A percentile compares a stretch with the other conserved stretches of the same genome.
Evolutionary conservation across 768 basidiomycete genomes (phyloP).

Genomic region (Coprinopsis cinerea): DNA sequence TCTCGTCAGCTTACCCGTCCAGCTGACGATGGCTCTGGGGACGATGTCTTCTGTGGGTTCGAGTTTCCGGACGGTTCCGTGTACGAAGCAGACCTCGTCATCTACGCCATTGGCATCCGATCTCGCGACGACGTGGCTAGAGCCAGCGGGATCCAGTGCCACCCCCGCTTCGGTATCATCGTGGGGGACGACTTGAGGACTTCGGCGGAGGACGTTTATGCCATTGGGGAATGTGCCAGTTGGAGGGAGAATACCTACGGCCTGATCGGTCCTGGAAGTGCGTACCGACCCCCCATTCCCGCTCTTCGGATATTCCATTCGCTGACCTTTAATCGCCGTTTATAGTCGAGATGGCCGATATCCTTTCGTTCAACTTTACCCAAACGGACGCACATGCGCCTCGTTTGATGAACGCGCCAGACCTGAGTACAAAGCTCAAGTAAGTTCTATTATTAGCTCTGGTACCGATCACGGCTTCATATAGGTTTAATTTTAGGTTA

Average conservation of each 20-base stretch:
- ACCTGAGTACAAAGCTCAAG: conserved; percentile 67
- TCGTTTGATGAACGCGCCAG: conserved; percentile 48
- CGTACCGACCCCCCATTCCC: conserved; percentile 6
- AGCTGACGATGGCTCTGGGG: conserved; percentile 18
- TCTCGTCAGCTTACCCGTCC: conserved; percentile 20
- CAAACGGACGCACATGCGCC: conserved; percentile 34
- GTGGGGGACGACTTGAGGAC: conserved; percentile 56
- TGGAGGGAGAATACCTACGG: conserved; percentile 69
- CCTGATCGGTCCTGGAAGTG: conserved; percentile 65
- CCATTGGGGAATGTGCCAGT: conserved; percentile 72
- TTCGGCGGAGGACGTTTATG: conserved; percentile 53
- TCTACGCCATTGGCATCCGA: conserved; percentile 66
- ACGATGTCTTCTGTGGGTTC: conserved; percentile 41
- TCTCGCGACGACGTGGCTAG: conserved; percentile 65
- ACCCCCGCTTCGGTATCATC: conserved; percentile 47
- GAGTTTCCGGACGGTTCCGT: conserved; percentile 40
- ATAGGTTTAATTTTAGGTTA: conserved; percentile 17
- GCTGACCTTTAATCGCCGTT: not conserved
- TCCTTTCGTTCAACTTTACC: conserved; percentile 68
- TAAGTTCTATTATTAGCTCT: conserved; percentile 1
- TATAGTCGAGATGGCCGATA: conserved; percentile 65
- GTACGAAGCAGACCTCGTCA: conserved; percentile 47
- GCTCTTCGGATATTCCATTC: not conserved
- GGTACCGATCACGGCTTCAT: not conserved
- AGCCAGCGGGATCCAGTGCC: conserved; percentile 43